A percentile compares a stretch with the other conserved stretches of the same genome.
Evolutionary conservation across 164 flowering plant genomes (phyloP).

Genomic region (Magnolia changhungtana): DNA sequence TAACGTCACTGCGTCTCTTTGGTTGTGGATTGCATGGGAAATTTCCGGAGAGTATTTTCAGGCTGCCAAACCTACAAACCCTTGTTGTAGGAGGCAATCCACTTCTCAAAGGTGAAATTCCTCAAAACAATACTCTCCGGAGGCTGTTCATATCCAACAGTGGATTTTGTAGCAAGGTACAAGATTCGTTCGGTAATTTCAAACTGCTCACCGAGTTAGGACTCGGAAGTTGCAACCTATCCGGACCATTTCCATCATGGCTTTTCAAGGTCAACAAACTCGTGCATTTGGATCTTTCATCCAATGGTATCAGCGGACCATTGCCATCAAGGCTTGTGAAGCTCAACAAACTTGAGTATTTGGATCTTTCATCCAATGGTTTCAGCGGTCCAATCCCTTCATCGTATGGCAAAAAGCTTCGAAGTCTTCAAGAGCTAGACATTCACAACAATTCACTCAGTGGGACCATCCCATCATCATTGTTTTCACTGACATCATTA

Average conservation of each 20-base stretch:
- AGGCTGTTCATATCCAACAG: background rate
- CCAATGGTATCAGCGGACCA: background rate
- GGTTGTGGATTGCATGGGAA: conserved; percentile 17
- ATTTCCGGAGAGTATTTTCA: conserved; percentile 30
- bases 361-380: no score
- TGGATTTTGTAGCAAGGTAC: background rate
- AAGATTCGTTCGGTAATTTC: background rate
- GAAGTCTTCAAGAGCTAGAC: no score
- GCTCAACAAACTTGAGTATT: no score
- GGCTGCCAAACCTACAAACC: conserved; percentile 16
- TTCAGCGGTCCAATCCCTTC: background rate
- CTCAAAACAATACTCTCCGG: background rate
- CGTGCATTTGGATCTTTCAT: background rate
- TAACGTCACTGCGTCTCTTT: conserved; percentile 22
- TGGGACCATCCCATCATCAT: background rate
- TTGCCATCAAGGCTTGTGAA: no score
- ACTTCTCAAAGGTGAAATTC: conserved; percentile 15
- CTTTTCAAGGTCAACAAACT: background rate
- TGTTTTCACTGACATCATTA: background rate
- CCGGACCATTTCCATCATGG: background rate
- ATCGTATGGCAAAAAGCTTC: no score
- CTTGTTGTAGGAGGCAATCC: conserved; percentile 25
- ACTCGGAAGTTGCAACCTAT: background rate
- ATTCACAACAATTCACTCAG: no score
- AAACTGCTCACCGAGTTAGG: background rate